Evolutionary conservation across 331 rosid species (phyloP).

Genomic region (Quercus phellos): DNA sequence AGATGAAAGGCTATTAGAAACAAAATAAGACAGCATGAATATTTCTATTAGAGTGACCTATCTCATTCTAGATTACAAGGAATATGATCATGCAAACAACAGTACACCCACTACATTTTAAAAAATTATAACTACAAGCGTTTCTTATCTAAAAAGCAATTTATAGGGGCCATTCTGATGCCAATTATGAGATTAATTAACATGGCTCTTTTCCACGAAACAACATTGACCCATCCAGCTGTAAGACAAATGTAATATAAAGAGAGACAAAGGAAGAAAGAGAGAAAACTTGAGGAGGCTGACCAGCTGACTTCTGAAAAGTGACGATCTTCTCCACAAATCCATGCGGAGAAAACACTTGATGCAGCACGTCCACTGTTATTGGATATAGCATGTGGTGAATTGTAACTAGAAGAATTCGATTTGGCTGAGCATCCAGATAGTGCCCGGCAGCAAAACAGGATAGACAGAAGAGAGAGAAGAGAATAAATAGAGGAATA

Average conservation of each 20-base stretch:
- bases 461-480: constrained; percentile 74
- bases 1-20: constrained; percentile 20
- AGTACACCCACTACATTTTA: neutral
- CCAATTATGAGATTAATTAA: neutral
- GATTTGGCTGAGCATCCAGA: constrained; percentile 85
- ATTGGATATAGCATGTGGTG: constrained; percentile 96
- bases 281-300: constrained; percentile 70
- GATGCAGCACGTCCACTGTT: constrained; percentile 98
- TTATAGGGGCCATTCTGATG: neutral
- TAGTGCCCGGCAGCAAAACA: constrained; percentile 59
- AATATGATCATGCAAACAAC: neutral
- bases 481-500: constrained; percentile 70
- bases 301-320: constrained; percentile 98
- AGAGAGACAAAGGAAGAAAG: constrained; percentile 46
- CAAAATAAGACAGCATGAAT: constrained; percentile 14
- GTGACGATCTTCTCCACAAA: constrained; percentile 95
- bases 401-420: constrained; percentile 86
- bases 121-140: constrained; percentile 1
- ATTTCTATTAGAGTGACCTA: neutral
- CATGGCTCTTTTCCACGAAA: neutral
- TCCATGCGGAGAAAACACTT: constrained; percentile 92
- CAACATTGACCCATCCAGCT: constrained; percentile 26
- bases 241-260: constrained; percentile 10
- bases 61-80: constrained; percentile 1
- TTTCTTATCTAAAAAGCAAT: neutral